Evolutionary conservation across 225 moss, liverwort and hornwort genomes (phyloP).

Genomic region (Straminergon stramineum): DNA sequence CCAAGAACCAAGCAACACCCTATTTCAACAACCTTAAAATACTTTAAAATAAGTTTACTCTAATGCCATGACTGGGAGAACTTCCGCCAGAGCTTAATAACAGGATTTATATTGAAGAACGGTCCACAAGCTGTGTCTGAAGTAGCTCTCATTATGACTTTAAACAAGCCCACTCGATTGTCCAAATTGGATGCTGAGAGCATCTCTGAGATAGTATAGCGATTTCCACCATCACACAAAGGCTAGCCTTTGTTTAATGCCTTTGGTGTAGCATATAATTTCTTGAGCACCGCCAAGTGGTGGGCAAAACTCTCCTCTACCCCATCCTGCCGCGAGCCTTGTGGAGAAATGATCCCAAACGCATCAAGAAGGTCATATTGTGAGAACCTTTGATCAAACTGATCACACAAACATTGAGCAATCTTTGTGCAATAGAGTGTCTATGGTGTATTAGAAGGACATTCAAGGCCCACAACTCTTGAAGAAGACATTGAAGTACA

Average conservation of each 20-base stretch:
- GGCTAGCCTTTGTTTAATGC: not conserved
- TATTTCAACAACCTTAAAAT: no score
- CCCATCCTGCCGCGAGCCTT: rapidly evolving
- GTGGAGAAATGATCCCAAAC: not conserved
- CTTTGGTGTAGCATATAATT: not conserved
- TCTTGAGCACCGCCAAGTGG: not conserved
- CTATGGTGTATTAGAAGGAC: no score
- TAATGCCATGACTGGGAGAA: no score
- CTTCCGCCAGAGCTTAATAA: not conserved
- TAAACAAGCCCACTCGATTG: not conserved
- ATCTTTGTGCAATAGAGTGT: not conserved
- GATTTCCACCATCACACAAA: rapidly evolving
- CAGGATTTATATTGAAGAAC: rapidly evolving
- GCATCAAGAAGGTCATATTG: not conserved
- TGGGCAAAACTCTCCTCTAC: not conserved
- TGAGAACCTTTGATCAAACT: not conserved
- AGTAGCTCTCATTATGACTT: not conserved
- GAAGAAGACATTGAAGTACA: no score
- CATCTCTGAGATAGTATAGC: rapidly evolving
- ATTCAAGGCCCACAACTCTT: no score
- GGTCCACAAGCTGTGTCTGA: not conserved
- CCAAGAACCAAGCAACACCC: no score
- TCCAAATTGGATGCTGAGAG: not conserved
- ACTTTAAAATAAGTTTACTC: no score
- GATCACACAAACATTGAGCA: not conserved